Evolutionary conservation across 73 alveolate genomes (phyloP).

Genomic region (Effrenium voratum): DNA sequence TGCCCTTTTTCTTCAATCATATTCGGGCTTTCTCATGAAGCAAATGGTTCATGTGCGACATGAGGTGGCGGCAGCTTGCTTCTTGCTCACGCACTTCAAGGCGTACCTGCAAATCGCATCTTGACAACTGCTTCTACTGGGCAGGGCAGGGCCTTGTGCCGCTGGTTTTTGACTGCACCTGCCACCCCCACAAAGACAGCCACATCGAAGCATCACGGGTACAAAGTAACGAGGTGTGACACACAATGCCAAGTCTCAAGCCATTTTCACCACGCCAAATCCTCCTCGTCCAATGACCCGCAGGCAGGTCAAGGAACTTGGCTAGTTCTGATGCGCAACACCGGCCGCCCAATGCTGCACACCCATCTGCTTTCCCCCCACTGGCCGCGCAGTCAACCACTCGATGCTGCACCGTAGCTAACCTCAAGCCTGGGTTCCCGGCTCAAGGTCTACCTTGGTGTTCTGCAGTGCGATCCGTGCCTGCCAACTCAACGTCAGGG

Average conservation of each 20-base stretch:
- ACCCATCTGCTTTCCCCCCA: background rate
- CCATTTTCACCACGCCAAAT: constrained; percentile 87
- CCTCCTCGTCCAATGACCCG: constrained; percentile 91
- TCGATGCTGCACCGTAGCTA: background rate
- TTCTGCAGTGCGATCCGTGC: constrained; percentile 69
- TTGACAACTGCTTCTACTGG: too few relatives aligned
- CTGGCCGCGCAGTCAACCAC: too few relatives aligned
- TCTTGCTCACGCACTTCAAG: constrained; percentile 82
- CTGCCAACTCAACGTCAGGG: background rate
- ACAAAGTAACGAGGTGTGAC: background rate
- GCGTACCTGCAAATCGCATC: constrained; percentile 52
- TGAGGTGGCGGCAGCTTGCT: constrained; percentile 57
- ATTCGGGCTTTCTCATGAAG: too few relatives aligned
- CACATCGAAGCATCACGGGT: background rate
- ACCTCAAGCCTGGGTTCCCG: background rate
- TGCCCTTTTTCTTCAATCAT: too few relatives aligned
- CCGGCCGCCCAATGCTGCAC: background rate
- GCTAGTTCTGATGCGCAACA: too few relatives aligned
- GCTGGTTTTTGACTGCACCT: constrained; percentile 80
- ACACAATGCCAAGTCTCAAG: background rate
- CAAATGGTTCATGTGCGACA: too few relatives aligned
- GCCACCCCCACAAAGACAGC: background rate
- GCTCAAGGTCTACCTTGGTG: constrained; percentile 68
- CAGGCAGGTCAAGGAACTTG: constrained; percentile 75
- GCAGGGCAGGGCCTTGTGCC: constrained; percentile 74